phyloP scores from a whole-genome alignment of 2,329 filamentous ascomycete species.

The Pseudodiploospora longispora region DNA sequence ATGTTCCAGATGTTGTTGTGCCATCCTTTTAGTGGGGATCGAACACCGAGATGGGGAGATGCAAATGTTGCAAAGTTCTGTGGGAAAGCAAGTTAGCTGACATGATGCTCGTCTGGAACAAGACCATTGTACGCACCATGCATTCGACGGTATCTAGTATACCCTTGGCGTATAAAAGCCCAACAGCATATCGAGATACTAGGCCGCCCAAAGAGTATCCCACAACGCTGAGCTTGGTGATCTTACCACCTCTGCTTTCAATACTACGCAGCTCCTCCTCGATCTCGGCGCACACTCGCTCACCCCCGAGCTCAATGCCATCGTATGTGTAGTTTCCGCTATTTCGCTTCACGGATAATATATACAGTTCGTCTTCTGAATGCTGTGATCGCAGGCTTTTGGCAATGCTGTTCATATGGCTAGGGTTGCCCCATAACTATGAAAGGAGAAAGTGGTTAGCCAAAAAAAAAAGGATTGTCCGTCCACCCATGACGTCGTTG shows the following conservation, averaged over 20 bases:
- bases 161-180: slow-evolving; percentile 72
- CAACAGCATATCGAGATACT: slow-evolving; percentile 78
- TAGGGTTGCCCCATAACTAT: slow-evolving; percentile 71
- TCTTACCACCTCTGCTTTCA: slow-evolving; percentile 55
- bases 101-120: neutral
- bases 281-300: slow-evolving; percentile 59
- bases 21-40: slow-evolving; percentile 59
- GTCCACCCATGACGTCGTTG: slow-evolving; percentile 6
- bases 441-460: slow-evolving; percentile 12
- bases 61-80: slow-evolving; percentile 92
- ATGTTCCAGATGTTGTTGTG: slow-evolving; percentile 68
- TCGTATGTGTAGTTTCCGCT: slow-evolving; percentile 65
- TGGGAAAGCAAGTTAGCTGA: neutral
- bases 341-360: slow-evolving; percentile 66
- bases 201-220: slow-evolving; percentile 88
- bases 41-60: slow-evolving; percentile 71
- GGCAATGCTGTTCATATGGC: slow-evolving; percentile 61
- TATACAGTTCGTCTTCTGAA: slow-evolving; percentile 55
- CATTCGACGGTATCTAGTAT: slow-evolving; percentile 73
- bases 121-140: slow-evolving; percentile 42
- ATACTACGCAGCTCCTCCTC: slow-evolving; percentile 53
- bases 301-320: slow-evolving; percentile 59
- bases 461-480: neutral
- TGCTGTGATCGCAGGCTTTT: slow-evolving; percentile 55
- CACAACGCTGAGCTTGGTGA: slow-evolving; percentile 76